Conservation (phyloP, 495 filamentous ascomycete species). For the Aspergillus ellipticus region DNA sequence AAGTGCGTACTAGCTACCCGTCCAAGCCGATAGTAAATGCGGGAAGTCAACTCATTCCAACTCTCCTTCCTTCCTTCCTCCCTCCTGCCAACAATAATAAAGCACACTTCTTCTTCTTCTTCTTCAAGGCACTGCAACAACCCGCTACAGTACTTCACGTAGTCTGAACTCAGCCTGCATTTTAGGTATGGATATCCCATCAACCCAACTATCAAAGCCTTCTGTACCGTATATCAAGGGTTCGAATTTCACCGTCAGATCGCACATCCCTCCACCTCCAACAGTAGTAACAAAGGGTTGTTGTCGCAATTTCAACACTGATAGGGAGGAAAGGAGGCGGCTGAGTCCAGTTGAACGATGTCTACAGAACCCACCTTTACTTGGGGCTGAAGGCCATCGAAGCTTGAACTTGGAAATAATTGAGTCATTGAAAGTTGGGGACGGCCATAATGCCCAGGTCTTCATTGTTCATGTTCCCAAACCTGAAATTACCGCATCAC, state of each 20-base stretch:
- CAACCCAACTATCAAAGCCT: no score
- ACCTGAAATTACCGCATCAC: no score
- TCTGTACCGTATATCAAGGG: not conserved
- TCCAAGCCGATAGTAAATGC: no score
- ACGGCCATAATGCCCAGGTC: slow-evolving; percentile 9
- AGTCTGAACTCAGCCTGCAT: no score
- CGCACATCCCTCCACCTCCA: slow-evolving; percentile 3
- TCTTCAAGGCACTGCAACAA: no score
- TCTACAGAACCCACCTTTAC: slow-evolving; percentile 6
- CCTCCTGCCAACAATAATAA: no score
- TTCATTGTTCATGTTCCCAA: not conserved
- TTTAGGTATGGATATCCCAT: no score
- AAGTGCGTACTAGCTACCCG: no score
- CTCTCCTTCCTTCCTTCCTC: no score
- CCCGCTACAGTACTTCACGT: no score
- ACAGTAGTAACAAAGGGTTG: not conserved
- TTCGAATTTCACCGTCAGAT: not conserved
- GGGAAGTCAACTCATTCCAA: no score
- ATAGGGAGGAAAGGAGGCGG: not conserved
- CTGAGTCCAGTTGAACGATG: slow-evolving; percentile 2
- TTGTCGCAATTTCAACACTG: not conserved
- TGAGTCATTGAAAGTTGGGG: slow-evolving; percentile 1
- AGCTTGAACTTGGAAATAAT: slow-evolving; percentile 1
- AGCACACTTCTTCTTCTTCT: no score
- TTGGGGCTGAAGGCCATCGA: not conserved